Conservation (phyloP, 345 rosid species). For the Sonneratia caseolaris region DNA sequence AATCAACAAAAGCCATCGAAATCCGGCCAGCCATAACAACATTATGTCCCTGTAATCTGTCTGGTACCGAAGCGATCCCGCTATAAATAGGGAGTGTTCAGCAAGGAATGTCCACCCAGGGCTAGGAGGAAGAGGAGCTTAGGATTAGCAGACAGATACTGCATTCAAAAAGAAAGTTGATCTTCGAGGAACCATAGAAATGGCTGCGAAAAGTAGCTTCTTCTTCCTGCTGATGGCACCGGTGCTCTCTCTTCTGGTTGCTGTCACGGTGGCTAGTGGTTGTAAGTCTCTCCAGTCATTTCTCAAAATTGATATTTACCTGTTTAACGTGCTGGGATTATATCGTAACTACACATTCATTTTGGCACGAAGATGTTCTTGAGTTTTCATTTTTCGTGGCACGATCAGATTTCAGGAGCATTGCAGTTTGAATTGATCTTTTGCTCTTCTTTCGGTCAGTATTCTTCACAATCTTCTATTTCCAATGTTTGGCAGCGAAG, state of each 20-base stretch:
- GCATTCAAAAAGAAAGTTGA: neutral
- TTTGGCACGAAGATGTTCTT: neutral
- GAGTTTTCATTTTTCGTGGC: neutral
- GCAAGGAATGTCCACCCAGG: neutral
- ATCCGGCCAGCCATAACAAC: neutral
- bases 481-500: conserved; percentile 1
- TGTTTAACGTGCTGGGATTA: neutral
- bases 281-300: neutral
- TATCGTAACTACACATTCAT: no score
- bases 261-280: conserved; percentile 12
- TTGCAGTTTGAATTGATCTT: neutral
- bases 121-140: neutral
- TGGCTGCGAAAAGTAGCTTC: neutral
- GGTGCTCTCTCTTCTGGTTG: conserved; percentile 14
- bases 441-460: neutral
- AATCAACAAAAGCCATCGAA: neutral
- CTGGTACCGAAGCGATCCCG: neutral
- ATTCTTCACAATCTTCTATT: neutral
- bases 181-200: neutral
- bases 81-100: neutral
- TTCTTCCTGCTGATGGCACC: conserved; percentile 8
- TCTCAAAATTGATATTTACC: neutral
- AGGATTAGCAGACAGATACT: neutral
- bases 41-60: neutral
- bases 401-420: neutral